phyloP scores from a whole-genome alignment of 768 basidiomycete genomes.

The Rhodotorula diobovata region DNA sequence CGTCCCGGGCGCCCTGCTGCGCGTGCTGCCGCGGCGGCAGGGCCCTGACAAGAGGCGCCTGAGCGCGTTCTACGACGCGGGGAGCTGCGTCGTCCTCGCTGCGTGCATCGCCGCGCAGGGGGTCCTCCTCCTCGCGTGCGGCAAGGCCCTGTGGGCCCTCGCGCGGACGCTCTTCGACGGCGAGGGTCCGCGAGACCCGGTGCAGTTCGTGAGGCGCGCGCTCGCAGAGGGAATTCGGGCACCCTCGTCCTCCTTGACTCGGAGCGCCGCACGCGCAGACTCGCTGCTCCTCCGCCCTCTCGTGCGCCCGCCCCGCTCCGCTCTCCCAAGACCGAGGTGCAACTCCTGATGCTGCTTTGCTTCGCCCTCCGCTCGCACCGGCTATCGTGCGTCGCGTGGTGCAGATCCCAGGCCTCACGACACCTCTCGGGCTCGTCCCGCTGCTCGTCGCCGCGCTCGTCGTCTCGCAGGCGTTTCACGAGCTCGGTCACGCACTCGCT shows the following conservation, averaged over 20 bases:
- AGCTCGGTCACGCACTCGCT: conserved; percentile 23
- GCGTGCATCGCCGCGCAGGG: conserved; percentile 4
- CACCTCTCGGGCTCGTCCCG: conserved; percentile 3
- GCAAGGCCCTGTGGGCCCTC: background rate
- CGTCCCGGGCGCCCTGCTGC: background rate
- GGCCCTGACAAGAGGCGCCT: background rate
- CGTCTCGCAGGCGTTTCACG: conserved; percentile 25
- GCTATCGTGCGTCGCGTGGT: too few relatives aligned
- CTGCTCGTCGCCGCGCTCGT: conserved; percentile 3
- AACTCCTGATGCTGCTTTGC: background rate
- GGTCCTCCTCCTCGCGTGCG: conserved; percentile 1
- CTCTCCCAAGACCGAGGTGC: too few relatives aligned
- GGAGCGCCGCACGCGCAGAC: background rate
- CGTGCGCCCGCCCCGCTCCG: background rate
- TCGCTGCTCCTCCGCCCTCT: conserved; percentile 19
- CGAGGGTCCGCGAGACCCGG: too few relatives aligned
- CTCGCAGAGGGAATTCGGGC: background rate
- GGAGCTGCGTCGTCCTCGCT: background rate
- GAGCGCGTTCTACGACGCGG: background rate
- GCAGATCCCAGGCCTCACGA: background rate
- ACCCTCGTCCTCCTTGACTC: background rate
- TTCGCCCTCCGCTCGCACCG: too few relatives aligned
- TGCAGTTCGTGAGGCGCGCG: background rate
- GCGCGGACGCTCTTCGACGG: background rate
- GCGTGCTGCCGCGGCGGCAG: background rate